A percentile compares a stretch with the other conserved stretches of the same genome.
Conservation (phyloP, 768 basidiomycete species). For the Xerocomellus amylosporus region DNA sequence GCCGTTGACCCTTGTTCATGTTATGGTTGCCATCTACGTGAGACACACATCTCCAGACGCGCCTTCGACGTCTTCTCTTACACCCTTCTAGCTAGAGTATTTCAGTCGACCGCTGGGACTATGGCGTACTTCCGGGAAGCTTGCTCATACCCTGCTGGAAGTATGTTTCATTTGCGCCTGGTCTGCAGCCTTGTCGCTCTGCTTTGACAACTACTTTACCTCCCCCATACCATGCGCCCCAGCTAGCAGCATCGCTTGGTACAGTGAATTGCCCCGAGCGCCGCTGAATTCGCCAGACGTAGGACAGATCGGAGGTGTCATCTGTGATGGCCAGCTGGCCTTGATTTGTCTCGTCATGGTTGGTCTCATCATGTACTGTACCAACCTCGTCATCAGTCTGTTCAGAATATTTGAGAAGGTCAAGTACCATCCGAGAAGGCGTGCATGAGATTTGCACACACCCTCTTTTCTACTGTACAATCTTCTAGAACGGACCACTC, state of each 20-base stretch:
- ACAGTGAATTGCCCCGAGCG: slow-evolving; percentile 57
- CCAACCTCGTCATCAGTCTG: slow-evolving; percentile 79
- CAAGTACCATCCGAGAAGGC: slow-evolving; percentile 53
- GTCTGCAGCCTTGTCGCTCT: slow-evolving; percentile 85
- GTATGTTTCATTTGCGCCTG: slow-evolving; percentile 92
- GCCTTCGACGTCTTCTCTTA: slow-evolving; percentile 16
- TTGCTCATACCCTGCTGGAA: slow-evolving; percentile 83
- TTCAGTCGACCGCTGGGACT: slow-evolving; percentile 90
- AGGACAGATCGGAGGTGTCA: slow-evolving; percentile 48
- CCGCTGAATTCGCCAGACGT: slow-evolving; percentile 28
- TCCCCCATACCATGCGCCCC: slow-evolving; percentile 77
- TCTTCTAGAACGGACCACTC: not conserved
- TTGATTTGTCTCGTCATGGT: slow-evolving; percentile 77
- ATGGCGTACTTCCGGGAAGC: slow-evolving; percentile 85
- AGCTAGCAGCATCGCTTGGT: slow-evolving; percentile 63
- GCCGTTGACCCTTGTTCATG: slow-evolving; percentile 78
- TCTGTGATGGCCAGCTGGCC: slow-evolving; percentile 76
- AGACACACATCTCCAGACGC: slow-evolving; percentile 27
- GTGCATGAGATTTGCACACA: slow-evolving; percentile 4
- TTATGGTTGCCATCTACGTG: slow-evolving; percentile 84
- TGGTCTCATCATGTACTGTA: slow-evolving; percentile 76
- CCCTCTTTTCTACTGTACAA: not conserved
- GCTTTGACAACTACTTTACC: slow-evolving; percentile 91
- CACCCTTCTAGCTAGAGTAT: slow-evolving; percentile 70
- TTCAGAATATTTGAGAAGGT: slow-evolving; percentile 89